Conservation (phyloP, 257 asterid species). For the Rehmannia glutinosa region DNA sequence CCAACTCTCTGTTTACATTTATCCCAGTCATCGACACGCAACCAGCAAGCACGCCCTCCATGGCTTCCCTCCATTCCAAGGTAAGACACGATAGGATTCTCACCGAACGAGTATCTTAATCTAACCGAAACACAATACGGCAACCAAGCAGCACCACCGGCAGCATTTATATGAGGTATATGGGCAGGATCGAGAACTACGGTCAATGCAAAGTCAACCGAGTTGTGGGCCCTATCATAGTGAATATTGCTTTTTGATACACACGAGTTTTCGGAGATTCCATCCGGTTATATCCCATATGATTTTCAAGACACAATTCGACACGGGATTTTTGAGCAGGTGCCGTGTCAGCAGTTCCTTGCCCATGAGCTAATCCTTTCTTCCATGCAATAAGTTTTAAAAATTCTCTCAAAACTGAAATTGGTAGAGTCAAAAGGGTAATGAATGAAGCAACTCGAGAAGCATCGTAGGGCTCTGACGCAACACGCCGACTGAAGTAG, state of each 20-base stretch:
- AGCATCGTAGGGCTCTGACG: slow-evolving; percentile 99
- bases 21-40: slow-evolving; percentile 83
- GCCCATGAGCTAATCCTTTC: slow-evolving; percentile 84
- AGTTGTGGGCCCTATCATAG: slow-evolving; percentile 74
- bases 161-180: slow-evolving; percentile 87
- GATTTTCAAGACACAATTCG: slow-evolving; percentile 92
- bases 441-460: slow-evolving; percentile 98
- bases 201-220: slow-evolving; percentile 91
- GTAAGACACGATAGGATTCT: slow-evolving; percentile 60
- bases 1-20: slow-evolving; percentile 76
- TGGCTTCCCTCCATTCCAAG: slow-evolving; percentile 99
- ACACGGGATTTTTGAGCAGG: slow-evolving; percentile 95
- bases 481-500: slow-evolving; percentile 97
- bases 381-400: slow-evolving; percentile 97
- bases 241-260: slow-evolving; percentile 83
- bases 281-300: slow-evolving; percentile 63
- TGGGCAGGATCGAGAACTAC: slow-evolving; percentile 91
- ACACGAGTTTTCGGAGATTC: slow-evolving; percentile 47
- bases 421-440: slow-evolving; percentile 88
- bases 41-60: slow-evolving; percentile 98
- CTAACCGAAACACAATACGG: slow-evolving; percentile 92
- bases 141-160: slow-evolving; percentile 99
- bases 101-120: slow-evolving; percentile 74
- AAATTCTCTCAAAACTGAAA: slow-evolving; percentile 88
- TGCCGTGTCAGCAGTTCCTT: slow-evolving; percentile 55